Evolutionary conservation across 108 stramenopile genomes (phyloP).

Genomic region (Stephanodiscus minutulus): DNA sequence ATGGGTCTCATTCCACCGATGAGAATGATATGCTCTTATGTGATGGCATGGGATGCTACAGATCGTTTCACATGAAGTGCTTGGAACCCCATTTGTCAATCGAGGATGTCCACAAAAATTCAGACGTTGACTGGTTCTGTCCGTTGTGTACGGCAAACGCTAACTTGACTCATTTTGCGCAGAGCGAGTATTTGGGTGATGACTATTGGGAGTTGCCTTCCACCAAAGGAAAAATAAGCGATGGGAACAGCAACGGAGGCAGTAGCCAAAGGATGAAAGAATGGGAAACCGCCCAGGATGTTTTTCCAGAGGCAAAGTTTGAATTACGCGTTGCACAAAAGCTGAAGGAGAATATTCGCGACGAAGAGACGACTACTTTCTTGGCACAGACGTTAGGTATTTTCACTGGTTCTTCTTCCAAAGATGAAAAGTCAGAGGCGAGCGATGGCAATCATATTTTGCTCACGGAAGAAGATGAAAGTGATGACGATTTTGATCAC

Average conservation of each 20-base stretch:
- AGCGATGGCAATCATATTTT: slow-evolving; percentile 45
- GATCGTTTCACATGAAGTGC: slow-evolving; percentile 86
- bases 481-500: slow-evolving; percentile 43
- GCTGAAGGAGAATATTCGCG: slow-evolving; percentile 53
- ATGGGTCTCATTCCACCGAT: slow-evolving; percentile 48
- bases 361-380: slow-evolving; percentile 55
- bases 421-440: slow-evolving; percentile 25
- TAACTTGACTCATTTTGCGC: slow-evolving; percentile 52
- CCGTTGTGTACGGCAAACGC: slow-evolving; percentile 65
- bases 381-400: slow-evolving; percentile 55
- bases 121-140: slow-evolving; percentile 83
- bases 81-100: slow-evolving; percentile 56
- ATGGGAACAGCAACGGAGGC: slow-evolving; percentile 16
- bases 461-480: slow-evolving; percentile 43
- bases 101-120: slow-evolving; percentile 35
- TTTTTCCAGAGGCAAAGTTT: slow-evolving; percentile 75
- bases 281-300: slow-evolving; percentile 70
- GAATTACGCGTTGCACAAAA: slow-evolving; percentile 59
- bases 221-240: slow-evolving; percentile 23
- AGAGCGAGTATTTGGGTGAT: slow-evolving; percentile 63
- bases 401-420: slow-evolving; percentile 5
- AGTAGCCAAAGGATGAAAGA: slow-evolving; percentile 33
- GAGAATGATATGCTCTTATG: slow-evolving; percentile 66
- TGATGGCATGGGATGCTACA: slow-evolving; percentile 66
- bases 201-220: slow-evolving; percentile 43